These are phyloP conservation scores for Candida tropicalis DNA, from an alignment of 1,139 yeast genomes.

Conservation along the genomic window DNA sequence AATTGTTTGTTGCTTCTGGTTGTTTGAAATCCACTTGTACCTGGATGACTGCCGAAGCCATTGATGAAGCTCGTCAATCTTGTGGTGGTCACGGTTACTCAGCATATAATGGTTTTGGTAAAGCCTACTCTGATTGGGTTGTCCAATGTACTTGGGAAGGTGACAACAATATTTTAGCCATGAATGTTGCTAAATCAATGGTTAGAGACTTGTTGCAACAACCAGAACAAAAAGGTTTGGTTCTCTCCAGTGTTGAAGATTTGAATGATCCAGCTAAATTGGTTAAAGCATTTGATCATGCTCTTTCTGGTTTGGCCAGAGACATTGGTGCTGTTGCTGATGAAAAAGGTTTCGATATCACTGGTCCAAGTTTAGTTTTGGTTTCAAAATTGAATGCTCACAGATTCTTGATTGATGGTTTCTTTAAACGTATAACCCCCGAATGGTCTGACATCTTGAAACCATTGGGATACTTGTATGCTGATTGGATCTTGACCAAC, in stretches of 20 bases:
- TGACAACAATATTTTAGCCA: slow-evolving; percentile 81
- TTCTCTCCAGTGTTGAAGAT: slow-evolving; percentile 48
- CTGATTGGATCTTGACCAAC: slow-evolving; percentile 66
- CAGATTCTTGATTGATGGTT: slow-evolving; percentile 53
- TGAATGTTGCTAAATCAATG: slow-evolving; percentile 78
- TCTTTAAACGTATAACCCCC: slow-evolving; percentile 34
- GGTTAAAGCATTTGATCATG: slow-evolving; percentile 41
- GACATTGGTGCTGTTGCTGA: slow-evolving; percentile 49
- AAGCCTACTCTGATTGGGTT: slow-evolving; percentile 87
- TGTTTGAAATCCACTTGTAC: slow-evolving; percentile 87
- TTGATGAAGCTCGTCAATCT: slow-evolving; percentile 87
- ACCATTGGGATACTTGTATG: slow-evolving; percentile 49
- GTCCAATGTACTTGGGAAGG: slow-evolving; percentile 98
- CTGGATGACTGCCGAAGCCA: slow-evolving; percentile 76
- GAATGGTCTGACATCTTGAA: slow-evolving; percentile 29
- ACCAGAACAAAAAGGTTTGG: slow-evolving; percentile 31
- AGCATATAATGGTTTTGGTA: slow-evolving; percentile 85
- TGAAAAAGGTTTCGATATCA: slow-evolving; percentile 51
- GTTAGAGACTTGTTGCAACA: slow-evolving; percentile 51
- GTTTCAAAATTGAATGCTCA: slow-evolving; percentile 66
- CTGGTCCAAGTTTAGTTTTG: slow-evolving; percentile 56
- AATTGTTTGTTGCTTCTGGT: slow-evolving; percentile 81
- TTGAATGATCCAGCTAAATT: slow-evolving; percentile 36
- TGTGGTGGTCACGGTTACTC: slow-evolving; percentile 97
- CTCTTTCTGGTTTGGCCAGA: slow-evolving; percentile 49